Evolutionary conservation across 495 filamentous ascomycete species (phyloP), one percentile per base, ranked within the genome.

Genomic region (Neurospora sp.): DNA sequence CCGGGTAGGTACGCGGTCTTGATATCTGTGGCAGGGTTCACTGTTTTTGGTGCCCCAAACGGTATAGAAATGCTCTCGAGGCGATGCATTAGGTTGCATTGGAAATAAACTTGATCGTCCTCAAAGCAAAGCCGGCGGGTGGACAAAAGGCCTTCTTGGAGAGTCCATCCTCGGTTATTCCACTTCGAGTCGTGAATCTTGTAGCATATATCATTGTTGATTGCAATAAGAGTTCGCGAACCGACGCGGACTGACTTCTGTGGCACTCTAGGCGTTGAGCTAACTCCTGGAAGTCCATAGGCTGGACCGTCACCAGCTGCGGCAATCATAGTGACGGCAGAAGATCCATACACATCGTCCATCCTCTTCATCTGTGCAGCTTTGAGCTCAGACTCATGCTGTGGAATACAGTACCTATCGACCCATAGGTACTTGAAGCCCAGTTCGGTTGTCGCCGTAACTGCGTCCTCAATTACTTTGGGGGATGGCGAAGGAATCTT

Each of bases 111-210:
- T 61, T 84, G 80, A 4, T 78, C 41, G 6, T 81, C 74, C 0
- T 74, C 79, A 59, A 86, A 78, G 61, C 77, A 79, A 14, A 85
- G 71, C 0, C 80, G 73, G 0, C 82, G 77, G 27, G 71, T 69
- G 8, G 79, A 81, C 14, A 84, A 72, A 6, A 83, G 18, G 0
- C 70, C 78, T 74, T 85, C 82, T 72, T 85, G 83, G 72, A 76
- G 83, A 3, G 83, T 85, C 83, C 83, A 85, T 9, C 75, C 83
- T 70, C 83, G 72, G 7, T 76, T 81, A 5, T 40, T 22, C 82
- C 82, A 84, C 40, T 74, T 75, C 0, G 76, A 77, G 0, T 70
- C 40, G 18, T 5, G 3, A 70, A 83, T 75, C 1, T 9, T 4
- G 35, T 40, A 45, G 37, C n/a, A n/a, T n/a, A 69, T 76, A n/a